Evolutionary conservation across 2,329 filamentous ascomycete genomes (phyloP).

Genomic region (Arthroderma sp.): DNA sequence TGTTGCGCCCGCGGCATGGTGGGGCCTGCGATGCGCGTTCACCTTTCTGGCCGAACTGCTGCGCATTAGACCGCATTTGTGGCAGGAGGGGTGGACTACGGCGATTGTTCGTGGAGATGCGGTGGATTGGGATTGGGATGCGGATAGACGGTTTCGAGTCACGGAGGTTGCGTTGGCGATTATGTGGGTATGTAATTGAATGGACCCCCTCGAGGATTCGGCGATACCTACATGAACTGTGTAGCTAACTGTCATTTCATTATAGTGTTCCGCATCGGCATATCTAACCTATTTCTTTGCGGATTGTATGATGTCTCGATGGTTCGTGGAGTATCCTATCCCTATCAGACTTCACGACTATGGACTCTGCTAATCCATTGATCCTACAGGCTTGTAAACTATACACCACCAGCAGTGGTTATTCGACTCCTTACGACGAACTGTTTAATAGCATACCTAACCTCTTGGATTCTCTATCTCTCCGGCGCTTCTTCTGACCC

Average conservation of each 20-base stretch:
- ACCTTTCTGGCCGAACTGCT: constrained; percentile 55
- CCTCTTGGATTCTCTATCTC: constrained; percentile 57
- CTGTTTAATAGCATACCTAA: constrained; percentile 61
- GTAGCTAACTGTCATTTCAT: not conserved
- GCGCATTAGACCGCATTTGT: constrained; percentile 30
- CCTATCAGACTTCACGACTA: not conserved
- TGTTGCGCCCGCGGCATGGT: constrained; percentile 56
- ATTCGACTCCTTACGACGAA: constrained; percentile 66
- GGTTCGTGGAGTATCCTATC: constrained; percentile 35
- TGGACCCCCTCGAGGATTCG: not conserved
- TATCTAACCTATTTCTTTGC: constrained; percentile 75
- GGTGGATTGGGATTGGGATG: constrained; percentile 25
- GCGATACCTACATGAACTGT: not conserved
- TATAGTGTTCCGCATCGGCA: constrained; percentile 59
- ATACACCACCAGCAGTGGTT: constrained; percentile 63
- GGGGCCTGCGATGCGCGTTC: constrained; percentile 55
- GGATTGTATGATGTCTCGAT: constrained; percentile 73
- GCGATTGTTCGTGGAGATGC: constrained; percentile 26
- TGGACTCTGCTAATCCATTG: not conserved
- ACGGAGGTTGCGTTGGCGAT: constrained; percentile 60
- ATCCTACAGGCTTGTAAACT: constrained; percentile 58
- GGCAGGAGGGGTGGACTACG: constrained; percentile 28
- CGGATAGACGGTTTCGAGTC: constrained; percentile 40
- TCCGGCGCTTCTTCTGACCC: constrained; percentile 58
- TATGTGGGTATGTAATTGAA: constrained; percentile 49